phyloP scores from a whole-genome alignment of 805 yeast genomes.

The Candida krabiensis region DNA sequence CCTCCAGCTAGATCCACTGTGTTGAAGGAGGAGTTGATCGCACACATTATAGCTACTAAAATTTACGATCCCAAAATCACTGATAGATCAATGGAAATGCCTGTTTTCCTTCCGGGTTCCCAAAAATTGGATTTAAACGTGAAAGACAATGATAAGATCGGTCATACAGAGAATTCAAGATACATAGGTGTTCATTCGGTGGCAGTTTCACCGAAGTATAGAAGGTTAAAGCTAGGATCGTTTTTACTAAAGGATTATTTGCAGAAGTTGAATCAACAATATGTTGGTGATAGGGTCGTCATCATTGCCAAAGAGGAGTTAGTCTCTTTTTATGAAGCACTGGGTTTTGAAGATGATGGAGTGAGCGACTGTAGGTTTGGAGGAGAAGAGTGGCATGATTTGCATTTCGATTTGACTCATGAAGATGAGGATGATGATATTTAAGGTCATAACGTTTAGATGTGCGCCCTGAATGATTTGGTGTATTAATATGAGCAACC shows the following conservation, averaged over 20 bases:
- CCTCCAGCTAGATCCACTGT: slow-evolving; percentile 51
- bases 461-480: too few relatives aligned
- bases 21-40: slow-evolving; percentile 65
- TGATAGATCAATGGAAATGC: slow-evolving; percentile 60
- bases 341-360: slow-evolving; percentile 78
- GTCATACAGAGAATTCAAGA: slow-evolving; percentile 75
- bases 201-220: slow-evolving; percentile 74
- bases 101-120: slow-evolving; percentile 36
- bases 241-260: slow-evolving; percentile 83
- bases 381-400: slow-evolving; percentile 61
- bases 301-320: slow-evolving; percentile 70
- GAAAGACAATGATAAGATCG: slow-evolving; percentile 33
- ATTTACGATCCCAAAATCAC: slow-evolving; percentile 48
- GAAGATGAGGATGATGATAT: slow-evolving; percentile 43
- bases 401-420: slow-evolving; percentile 42
- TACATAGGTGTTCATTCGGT: slow-evolving; percentile 81
- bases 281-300: slow-evolving; percentile 74
- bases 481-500: too few relatives aligned
- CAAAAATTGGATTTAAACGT: slow-evolving; percentile 19
- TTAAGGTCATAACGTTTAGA: slow-evolving; percentile 6
- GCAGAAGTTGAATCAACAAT: slow-evolving; percentile 86
- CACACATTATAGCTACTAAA: slow-evolving; percentile 81
- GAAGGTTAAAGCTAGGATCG: slow-evolving; percentile 80
- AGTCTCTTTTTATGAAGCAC: slow-evolving; percentile 73
- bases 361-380: slow-evolving; percentile 59